Percentiles rank a stretch among this genome's conserved stretches.
Conservation (phyloP, 2,329 filamentous ascomycete species). For the Stagonosporopsis vannaccii region DNA sequence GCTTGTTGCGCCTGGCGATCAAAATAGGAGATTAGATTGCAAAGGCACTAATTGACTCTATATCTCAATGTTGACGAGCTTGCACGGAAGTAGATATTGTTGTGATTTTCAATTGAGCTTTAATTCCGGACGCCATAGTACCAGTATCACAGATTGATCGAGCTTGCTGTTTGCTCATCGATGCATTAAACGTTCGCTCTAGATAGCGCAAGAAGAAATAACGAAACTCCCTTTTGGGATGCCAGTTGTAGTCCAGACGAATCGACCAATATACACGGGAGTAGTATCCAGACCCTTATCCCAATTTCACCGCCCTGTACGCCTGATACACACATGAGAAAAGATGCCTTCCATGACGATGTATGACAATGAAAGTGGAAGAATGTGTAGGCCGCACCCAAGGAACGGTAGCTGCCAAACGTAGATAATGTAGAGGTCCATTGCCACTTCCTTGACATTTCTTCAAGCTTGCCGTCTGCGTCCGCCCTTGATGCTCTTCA, state of each 20-base stretch:
- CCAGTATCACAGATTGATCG: constrained; percentile 12
- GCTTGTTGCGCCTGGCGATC: not conserved
- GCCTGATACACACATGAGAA: constrained; percentile 26
- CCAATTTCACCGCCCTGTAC: constrained; percentile 23
- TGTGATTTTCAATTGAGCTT: constrained; percentile 20
- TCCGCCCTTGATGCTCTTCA: constrained; percentile 50
- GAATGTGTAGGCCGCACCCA: constrained; percentile 5
- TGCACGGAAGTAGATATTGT: not conserved
- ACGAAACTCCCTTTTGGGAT: constrained; percentile 6
- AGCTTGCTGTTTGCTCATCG: constrained; percentile 11
- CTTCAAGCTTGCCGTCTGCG: constrained; percentile 42
- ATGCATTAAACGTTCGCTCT: constrained; percentile 20
- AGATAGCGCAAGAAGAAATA: constrained; percentile 15
- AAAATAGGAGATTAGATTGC: not conserved
- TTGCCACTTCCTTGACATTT: not conserved
- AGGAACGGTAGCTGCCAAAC: constrained; percentile 3
- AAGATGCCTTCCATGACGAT: constrained; percentile 20
- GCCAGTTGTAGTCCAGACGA: constrained; percentile 15
- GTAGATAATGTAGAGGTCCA: not conserved
- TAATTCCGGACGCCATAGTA: constrained; percentile 11
- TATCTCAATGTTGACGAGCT: too few species aligned
- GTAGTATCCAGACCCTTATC: constrained; percentile 34
- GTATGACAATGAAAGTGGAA: constrained; percentile 30
- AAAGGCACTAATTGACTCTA: not conserved
- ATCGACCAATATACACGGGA: constrained; percentile 30